A percentile compares a stretch with the other conserved stretches of the same genome.
phyloP scores from a whole-genome alignment of 2,329 filamentous ascomycete genomes.

The Endothia cerciana region DNA sequence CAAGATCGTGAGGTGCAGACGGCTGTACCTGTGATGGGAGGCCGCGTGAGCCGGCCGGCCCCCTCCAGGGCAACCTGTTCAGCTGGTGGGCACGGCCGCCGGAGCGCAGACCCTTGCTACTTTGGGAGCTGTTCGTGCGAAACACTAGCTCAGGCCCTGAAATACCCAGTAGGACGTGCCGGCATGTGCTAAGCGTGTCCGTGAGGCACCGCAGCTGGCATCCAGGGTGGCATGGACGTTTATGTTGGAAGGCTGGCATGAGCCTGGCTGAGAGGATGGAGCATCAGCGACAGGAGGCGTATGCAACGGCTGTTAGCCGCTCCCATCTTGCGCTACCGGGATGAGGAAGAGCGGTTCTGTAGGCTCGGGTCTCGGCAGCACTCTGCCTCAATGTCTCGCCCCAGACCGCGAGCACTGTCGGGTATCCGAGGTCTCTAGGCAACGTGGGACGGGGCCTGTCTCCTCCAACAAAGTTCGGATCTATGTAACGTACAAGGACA shows the following conservation, averaged over 20 bases:
- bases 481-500: neutral
- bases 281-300: neutral
- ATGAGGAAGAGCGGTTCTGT: neutral
- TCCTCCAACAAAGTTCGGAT: too few species aligned
- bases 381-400: neutral
- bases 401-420: neutral
- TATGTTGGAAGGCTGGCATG: too few species aligned
- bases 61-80: neutral
- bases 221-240: neutral
- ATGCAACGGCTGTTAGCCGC: too few species aligned
- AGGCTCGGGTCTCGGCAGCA: conserved; percentile 1
- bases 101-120: neutral
- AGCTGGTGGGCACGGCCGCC: neutral
- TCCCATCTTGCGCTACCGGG: too few species aligned
- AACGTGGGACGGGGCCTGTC: too few species aligned
- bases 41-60: neutral
- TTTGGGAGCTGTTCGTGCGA: conserved; percentile 5
- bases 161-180: too few species aligned
- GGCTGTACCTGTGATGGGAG: too few species aligned
- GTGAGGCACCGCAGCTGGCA: neutral
- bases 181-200: neutral
- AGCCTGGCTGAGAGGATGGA: neutral
- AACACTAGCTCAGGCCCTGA: neutral
- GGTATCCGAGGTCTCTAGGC: too few species aligned
- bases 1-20: conserved; percentile 1